Evolutionary conservation across 208 protist genomes (phyloP), one percentile per base, ranked within the genome.

Genomic region (Strigomonas culicis): DNA sequence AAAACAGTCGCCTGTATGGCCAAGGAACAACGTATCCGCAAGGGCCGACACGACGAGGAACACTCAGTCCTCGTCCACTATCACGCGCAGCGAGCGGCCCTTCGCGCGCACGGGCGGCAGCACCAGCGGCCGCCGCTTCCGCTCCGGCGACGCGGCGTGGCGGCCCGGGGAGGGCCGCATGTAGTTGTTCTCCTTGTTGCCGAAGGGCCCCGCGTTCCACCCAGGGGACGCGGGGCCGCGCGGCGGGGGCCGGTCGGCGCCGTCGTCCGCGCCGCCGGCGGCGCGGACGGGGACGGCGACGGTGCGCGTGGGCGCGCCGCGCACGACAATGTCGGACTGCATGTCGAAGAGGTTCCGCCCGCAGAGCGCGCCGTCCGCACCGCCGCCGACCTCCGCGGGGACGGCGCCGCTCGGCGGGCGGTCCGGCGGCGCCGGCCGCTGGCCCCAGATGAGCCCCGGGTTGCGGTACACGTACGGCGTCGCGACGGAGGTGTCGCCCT

Each of bases 401-500:
- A 41, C 8, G 36, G 8, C 8, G 36, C 36, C 8, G 36, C 13
- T 41, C 36, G 13, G 8, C 36, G 36, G 13, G 36, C 13, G 43
- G 10, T n/a, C 43, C n/a, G n/a, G n/a, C n/a, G n/a, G n/a, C n/a
- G n/a, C n/a, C 39, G 39, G 39, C 49, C 49, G 7, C 19, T 1
- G 11, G 13, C 63, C 63, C 63, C 63, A 68, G 11, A 68, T 41
- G n/a, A 39, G 34, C 39, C 53, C 52, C 6, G 63, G 36, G 53
- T 53, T 59, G 4, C 41, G 47, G 27, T 60, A 53, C 7, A 41
- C 27, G 52, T 68, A 68, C n/a, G 63, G 63, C 10, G 63, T 68
- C 19, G 63, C 59, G 17, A 67, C 41, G 4, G 59, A 72, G 60
- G 60, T 82, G 63, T 68, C 75, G 4, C 66, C 68, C 28, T 75